Conservation (phyloP, 2,329 filamentous ascomycete species). For the Leptographium wingfieldii region DNA sequence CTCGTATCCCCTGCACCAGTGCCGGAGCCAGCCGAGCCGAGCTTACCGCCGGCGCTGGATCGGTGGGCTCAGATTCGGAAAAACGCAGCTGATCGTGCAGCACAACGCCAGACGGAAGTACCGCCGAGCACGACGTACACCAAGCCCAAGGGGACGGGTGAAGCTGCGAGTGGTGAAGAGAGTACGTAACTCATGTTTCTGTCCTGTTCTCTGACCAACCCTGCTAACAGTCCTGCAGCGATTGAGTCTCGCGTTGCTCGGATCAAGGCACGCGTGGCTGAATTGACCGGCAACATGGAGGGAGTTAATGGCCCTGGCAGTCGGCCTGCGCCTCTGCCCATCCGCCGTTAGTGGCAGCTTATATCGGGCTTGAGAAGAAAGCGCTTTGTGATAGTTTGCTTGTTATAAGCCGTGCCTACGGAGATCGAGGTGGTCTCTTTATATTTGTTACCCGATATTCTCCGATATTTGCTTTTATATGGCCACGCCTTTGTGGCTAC, state of each 20-base stretch:
- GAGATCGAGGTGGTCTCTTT: not conserved
- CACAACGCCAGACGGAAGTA: constrained; percentile 52
- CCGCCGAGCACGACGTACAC: constrained; percentile 25
- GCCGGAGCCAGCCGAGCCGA: not conserved
- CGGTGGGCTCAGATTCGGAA: constrained; percentile 94
- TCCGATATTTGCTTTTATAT: not conserved
- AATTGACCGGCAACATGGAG: constrained; percentile 80
- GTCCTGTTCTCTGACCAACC: not conserved
- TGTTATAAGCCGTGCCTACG: not conserved
- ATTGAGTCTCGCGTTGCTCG: constrained; percentile 94
- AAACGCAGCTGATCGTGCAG: constrained; percentile 76
- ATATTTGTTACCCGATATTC: not conserved
- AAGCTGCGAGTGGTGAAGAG: constrained; percentile 91
- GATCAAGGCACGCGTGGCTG: constrained; percentile 94
- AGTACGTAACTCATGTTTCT: constrained; percentile 45
- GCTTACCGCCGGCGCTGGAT: constrained; percentile 42
- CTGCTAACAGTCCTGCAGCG: constrained; percentile 38
- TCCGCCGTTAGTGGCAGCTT: not conserved
- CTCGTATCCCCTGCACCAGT: not conserved
- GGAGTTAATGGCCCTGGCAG: constrained; percentile 26
- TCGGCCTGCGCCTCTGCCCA: not conserved
- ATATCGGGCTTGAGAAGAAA: not conserved
- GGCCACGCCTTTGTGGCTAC: not conserved
- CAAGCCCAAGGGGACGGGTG: constrained; percentile 51
- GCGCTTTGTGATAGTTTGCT: not conserved